Base-by-base conservation (phyloP, 176 grass and related monocot species). In the Carex parvula region DNA sequence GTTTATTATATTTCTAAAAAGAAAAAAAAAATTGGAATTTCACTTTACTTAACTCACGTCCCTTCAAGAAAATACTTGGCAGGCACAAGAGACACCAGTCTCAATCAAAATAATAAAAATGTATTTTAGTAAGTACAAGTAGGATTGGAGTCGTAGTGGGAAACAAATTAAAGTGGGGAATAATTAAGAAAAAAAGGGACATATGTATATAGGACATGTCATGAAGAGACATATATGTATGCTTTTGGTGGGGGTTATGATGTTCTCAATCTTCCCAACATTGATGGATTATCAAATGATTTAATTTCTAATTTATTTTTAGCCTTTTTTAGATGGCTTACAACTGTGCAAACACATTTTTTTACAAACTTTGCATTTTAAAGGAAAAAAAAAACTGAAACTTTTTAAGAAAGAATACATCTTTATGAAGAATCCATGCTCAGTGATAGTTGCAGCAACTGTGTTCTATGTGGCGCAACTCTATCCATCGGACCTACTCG, bases 131-230 rank as follows among this genome's bases (percentile, higher is more conserved):
- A 68, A 68, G 80, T 22, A 54, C 80, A 83, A 64, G 80, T 83
- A 83, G 80, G 80, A 83, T 83, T 68, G 80, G 80, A 59, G 41
- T 62, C 80, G 22, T 83, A 83, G 80, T 83, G 80, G 80, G 80
- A 83, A 83, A 83, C 80, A 83, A 64, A 83, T 30, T 65, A 65
- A 83, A 83, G 80, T 83, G 80, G 80, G 18, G 80, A 68, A 83
- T 83, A 83, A 83, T 83, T 68, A 83, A 83, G 61, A 52, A 81
- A 81, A n/a, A 81, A 48, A 17, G 21, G 60, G 4, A 50, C 41
- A n/a, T 46, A 29, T 82, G 60, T 66, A 50, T 22, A 64, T 82
- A 82, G 11, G 58, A 60, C 35, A 60, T 81, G 32, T 35, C 60
- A 82, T 67, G 80, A 61, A 82, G 35, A 44, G 39, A 82, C 22